Conservation (phyloP, 1,284 basidiomycete genomes). For the Puccinia horiana region DNA sequence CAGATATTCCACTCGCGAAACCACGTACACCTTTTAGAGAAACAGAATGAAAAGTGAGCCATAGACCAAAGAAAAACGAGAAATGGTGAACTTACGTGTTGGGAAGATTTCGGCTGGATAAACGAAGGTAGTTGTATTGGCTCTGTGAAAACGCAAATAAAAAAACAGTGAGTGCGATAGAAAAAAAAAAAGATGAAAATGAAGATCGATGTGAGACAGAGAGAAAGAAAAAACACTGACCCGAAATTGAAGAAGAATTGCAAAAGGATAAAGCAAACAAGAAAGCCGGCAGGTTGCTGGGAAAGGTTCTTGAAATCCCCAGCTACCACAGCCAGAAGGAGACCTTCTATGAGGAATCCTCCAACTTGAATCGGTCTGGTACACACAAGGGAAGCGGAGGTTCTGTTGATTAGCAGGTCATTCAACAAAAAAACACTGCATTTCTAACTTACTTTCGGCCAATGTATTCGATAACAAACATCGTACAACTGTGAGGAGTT, state of each 20-base stretch:
- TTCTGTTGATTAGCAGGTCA: too few relatives aligned
- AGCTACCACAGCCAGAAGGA: constrained; percentile 56
- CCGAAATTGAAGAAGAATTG: constrained; percentile 62
- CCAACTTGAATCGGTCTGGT: constrained; percentile 49
- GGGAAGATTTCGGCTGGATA: constrained; percentile 32
- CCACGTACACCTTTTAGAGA: constrained; percentile 17
- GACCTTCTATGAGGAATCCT: constrained; percentile 1
- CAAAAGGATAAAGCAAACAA: constrained; percentile 55
- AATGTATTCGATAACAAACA: constrained; percentile 55
- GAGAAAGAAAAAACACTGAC: not conserved
- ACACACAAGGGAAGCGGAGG: too few relatives aligned
- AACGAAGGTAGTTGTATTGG: constrained; percentile 32
- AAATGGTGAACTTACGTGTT: constrained; percentile 14
- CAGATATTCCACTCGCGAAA: constrained; percentile 31
- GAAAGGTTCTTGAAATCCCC: constrained; percentile 54
- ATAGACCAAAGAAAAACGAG: not conserved
- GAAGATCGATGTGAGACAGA: not conserved
- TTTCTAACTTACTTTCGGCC: constrained; percentile 57
- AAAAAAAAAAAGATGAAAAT: not conserved
- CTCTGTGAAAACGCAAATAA: not conserved
- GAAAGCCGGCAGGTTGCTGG: constrained; percentile 37
- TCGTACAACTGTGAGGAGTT: not conserved
- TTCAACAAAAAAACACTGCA: too few relatives aligned
- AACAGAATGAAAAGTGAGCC: not conserved
- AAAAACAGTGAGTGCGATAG: not conserved